phyloP scores from a whole-genome alignment of 2,329 filamentous ascomycete species.

The Thelonectria blattea region DNA sequence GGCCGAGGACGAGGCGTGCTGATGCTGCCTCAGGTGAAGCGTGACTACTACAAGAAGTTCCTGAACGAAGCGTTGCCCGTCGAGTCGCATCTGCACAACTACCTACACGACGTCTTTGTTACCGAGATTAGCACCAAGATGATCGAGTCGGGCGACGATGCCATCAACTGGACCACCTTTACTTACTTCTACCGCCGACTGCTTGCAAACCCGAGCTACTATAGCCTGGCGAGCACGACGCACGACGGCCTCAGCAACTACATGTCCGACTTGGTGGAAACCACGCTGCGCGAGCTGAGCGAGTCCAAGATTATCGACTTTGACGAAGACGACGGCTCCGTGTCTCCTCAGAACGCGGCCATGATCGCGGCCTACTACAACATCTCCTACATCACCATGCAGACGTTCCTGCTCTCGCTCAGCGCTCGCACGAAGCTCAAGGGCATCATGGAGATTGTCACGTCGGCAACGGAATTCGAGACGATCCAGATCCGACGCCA shows the following conservation, averaged over 20 bases:
- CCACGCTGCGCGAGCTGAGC: constrained; percentile 84
- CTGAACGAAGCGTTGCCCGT: constrained; percentile 94
- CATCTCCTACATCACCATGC: constrained; percentile 99
- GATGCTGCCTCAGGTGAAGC: constrained; percentile 93
- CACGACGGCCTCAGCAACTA: constrained; percentile 94
- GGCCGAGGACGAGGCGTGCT: constrained; percentile 88
- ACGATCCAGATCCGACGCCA: constrained; percentile 92
- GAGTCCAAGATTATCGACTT: constrained; percentile 96
- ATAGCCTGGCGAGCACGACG: constrained; percentile 84
- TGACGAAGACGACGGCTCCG: constrained; percentile 90
- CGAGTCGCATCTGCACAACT: constrained; percentile 90
- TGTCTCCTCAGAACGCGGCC: constrained; percentile 89
- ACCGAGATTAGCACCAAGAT: constrained; percentile 97
- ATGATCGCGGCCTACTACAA: constrained; percentile 99
- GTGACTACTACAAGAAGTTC: constrained; percentile 99
- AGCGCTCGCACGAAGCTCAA: constrained; percentile 92
- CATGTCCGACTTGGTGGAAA: constrained; percentile 93
- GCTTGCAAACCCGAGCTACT: constrained; percentile 95
- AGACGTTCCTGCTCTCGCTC: constrained; percentile 93
- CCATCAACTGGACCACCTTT: constrained; percentile 97
- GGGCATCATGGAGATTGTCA: constrained; percentile 95
- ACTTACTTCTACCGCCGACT: constrained; percentile 97
- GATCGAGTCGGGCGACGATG: constrained; percentile 93
- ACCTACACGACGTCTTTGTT: constrained; percentile 94
- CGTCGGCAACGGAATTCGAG: constrained; percentile 96